phyloP scores from a whole-genome alignment of 305 asterid species.

The Fraxinus dipetala region DNA sequence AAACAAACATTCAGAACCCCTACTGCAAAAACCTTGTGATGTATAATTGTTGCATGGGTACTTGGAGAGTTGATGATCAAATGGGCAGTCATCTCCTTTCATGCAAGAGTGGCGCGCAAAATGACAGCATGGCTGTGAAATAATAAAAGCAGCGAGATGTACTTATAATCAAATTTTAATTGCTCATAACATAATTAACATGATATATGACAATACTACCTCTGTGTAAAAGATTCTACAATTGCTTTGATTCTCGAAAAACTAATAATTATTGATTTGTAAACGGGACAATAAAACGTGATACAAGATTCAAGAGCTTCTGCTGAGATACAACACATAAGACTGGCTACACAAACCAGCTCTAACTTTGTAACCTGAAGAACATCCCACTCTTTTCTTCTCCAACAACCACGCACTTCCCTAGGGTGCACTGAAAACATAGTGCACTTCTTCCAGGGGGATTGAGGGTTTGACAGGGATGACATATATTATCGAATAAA shows the following conservation, averaged over 20 bases:
- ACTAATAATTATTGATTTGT: background rate
- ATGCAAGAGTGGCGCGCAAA: conserved; percentile 88
- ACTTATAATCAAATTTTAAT: conserved; percentile 12
- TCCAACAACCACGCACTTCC: background rate
- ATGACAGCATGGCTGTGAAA: conserved; percentile 77
- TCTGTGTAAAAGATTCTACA: background rate
- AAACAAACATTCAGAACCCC: conserved; percentile 83
- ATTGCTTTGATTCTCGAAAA: background rate
- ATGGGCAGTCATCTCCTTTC: conserved; percentile 89
- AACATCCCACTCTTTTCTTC: background rate
- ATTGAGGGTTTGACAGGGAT: background rate
- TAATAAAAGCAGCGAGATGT: conserved; percentile 17
- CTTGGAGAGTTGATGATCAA: conserved; percentile 74
- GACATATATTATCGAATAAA: background rate
- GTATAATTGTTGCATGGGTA: conserved; percentile 70
- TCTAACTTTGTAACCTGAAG: background rate
- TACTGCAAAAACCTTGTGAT: conserved; percentile 63
- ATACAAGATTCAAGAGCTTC: background rate
- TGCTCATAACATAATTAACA: conserved; percentile 9
- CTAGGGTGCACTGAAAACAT: background rate
- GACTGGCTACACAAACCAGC: background rate
- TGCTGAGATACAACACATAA: background rate
- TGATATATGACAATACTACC: background rate
- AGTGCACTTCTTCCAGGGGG: background rate
- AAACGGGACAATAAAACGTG: background rate